Conservation (phyloP, 179 eudicot species). For the Silene noctiflora region DNA sequence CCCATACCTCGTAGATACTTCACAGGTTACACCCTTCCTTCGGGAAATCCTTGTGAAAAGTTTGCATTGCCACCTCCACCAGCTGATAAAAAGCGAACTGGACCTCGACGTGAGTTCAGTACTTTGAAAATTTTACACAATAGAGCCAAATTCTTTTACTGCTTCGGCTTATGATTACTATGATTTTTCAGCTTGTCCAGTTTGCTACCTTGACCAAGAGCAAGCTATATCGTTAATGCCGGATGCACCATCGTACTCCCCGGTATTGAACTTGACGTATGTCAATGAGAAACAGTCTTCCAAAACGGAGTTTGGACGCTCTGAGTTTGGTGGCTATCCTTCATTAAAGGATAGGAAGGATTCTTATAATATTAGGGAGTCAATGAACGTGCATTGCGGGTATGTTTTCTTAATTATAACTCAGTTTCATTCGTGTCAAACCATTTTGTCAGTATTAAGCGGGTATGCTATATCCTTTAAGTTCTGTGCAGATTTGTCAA, state of each 20-base stretch:
- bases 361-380: conserved; percentile 76
- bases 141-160: too few species aligned
- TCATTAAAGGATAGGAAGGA: conserved; percentile 77
- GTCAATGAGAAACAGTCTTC: conserved; percentile 35
- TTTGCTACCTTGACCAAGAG: conserved; percentile 45
- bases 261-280: conserved; percentile 40
- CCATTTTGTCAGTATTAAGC: neutral
- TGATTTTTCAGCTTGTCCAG: conserved; percentile 46
- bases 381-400: conserved; percentile 97
- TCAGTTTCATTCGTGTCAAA: neutral
- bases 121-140: too few species aligned
- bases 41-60: too few species aligned
- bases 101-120: too few species aligned
- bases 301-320: conserved; percentile 86
- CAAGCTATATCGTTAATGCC: conserved; percentile 45
- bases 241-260: conserved; percentile 41
- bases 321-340: conserved; percentile 96
- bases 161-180: too few species aligned
- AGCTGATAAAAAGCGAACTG: too few species aligned
- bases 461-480: conserved; percentile 7
- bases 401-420: conserved; percentile 29
- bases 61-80: too few species aligned
- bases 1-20: too few species aligned
- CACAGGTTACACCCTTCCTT: too few species aligned
- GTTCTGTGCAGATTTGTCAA: conserved; percentile 58